These are phyloP conservation scores for Ophiostoma quercus DNA, from an alignment of 2,329 filamentous ascomycete species.

Conservation along the genomic window DNA sequence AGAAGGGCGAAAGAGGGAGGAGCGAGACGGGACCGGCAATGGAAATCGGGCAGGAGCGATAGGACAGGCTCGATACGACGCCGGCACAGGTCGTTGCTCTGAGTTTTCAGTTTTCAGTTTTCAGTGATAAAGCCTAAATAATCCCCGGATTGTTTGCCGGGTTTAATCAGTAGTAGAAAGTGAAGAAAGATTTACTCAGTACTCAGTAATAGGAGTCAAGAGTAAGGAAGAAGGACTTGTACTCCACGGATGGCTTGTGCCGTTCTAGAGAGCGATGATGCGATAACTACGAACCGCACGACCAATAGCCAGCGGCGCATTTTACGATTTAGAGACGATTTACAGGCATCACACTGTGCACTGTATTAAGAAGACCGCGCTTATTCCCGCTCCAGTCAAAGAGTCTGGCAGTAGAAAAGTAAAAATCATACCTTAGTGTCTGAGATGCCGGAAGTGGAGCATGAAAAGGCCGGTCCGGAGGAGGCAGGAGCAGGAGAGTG, in stretches of 20 bases:
- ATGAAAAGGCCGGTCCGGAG: slow-evolving; percentile 7
- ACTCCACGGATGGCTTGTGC: background rate
- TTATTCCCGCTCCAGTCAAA: background rate
- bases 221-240: no score
- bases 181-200: no score
- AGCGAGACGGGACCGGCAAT: background rate
- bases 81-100: background rate
- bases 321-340: background rate
- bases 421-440: background rate
- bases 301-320: slow-evolving; percentile 5
- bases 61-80: background rate
- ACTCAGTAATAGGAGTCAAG: no score
- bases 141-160: background rate
- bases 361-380: background rate
- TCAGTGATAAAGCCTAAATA: no score
- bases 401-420: no score
- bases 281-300: background rate
- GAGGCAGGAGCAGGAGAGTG: background rate
- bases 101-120: no score
- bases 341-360: background rate
- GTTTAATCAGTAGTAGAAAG: background rate
- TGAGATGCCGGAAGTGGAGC: background rate
- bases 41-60: slow-evolving; percentile 3
- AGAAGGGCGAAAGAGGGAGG: no score
- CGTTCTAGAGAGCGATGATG: background rate